A percentile compares a stretch with the other conserved stretches of the same genome.
These are phyloP conservation scores for Sclerotinia nivalis DNA, from an alignment of 2,329 filamentous ascomycete species.

Conservation along the genomic window DNA sequence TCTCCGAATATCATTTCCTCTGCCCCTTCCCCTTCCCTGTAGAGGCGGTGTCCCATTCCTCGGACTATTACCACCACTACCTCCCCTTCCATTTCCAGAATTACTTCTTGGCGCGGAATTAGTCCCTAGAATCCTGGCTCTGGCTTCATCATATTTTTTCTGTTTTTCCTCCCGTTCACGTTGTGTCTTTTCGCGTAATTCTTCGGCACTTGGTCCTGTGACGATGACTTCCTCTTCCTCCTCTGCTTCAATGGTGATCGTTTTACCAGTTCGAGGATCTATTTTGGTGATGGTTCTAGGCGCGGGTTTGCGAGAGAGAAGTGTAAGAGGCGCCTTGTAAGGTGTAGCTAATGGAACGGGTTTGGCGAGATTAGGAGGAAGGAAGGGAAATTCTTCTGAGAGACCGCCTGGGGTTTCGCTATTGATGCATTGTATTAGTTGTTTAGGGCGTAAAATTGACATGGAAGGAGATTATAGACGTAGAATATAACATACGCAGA, in stretches of 20 bases:
- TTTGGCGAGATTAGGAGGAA: slow-evolving; percentile 40
- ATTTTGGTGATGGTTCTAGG: slow-evolving; percentile 59
- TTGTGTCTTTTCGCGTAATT: slow-evolving; percentile 75
- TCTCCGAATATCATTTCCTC: slow-evolving; percentile 42
- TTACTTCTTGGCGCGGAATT: slow-evolving; percentile 48
- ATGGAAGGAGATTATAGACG: background rate
- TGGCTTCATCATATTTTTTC: slow-evolving; percentile 82
- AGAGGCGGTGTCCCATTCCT: slow-evolving; percentile 65
- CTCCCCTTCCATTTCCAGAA: slow-evolving; percentile 20
- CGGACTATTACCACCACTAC: slow-evolving; percentile 45
- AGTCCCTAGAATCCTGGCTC: slow-evolving; percentile 79
- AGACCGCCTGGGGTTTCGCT: slow-evolving; percentile 70
- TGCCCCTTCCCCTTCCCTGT: slow-evolving; percentile 49
- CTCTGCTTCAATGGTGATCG: slow-evolving; percentile 53
- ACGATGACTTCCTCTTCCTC: slow-evolving; percentile 66
- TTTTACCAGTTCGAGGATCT: slow-evolving; percentile 53
- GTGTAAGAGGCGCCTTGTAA: slow-evolving; percentile 80
- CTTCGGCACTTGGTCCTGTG: slow-evolving; percentile 67
- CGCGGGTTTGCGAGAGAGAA: slow-evolving; percentile 79
- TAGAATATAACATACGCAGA: slow-evolving; percentile 64
- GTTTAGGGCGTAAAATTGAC: background rate
- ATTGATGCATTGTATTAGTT: background rate
- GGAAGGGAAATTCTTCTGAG: slow-evolving; percentile 64
- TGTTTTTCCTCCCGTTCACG: slow-evolving; percentile 86
- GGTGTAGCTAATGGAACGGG: slow-evolving; percentile 59